A percentile compares a stretch with the other conserved stretches of the same genome.
These are phyloP conservation scores for Oryza longistaminata DNA, from an alignment of 176 grass and related monocot genomes.

Conservation along the genomic window DNA sequence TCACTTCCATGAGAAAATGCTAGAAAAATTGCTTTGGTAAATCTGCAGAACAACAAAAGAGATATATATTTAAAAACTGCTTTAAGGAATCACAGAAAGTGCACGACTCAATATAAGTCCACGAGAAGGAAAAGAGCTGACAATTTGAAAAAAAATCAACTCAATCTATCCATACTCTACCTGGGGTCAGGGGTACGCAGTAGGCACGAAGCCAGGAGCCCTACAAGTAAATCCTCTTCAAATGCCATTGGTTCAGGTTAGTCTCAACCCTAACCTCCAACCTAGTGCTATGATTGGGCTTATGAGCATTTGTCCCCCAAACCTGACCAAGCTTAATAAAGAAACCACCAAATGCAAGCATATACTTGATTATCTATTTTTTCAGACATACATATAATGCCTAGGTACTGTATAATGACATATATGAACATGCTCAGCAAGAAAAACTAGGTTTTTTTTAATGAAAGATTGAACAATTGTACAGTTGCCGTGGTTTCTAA, in stretches of 20 bases:
- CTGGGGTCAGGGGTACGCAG: background rate
- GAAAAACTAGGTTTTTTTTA: background rate
- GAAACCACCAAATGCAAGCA: conserved; percentile 14
- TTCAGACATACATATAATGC: background rate
- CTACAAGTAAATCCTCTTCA: conserved; percentile 15
- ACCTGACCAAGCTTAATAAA: conserved; percentile 35
- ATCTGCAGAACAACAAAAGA: background rate
- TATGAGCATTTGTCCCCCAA: conserved; percentile 14
- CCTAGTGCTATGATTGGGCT: conserved; percentile 31
- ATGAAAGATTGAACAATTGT: background rate
- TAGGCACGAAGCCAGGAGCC: conserved; percentile 1
- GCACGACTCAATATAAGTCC: background rate
- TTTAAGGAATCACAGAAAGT: background rate
- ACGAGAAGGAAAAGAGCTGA: background rate
- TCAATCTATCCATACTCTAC: background rate
- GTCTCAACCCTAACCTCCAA: conserved; percentile 10
- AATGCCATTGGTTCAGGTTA: conserved; percentile 23
- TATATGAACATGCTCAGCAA: background rate
- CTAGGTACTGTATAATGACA: background rate
- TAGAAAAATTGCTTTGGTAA: background rate
- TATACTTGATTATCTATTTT: background rate
- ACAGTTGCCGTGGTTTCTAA: background rate
- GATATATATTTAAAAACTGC: background rate
- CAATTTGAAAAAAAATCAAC: background rate
- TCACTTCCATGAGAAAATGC: background rate